Percentiles rank a stretch among this genome's conserved stretches.
phyloP scores from a whole-genome alignment of 2,329 filamentous ascomycete species.

The Clarireedia homoeocarpa region DNA sequence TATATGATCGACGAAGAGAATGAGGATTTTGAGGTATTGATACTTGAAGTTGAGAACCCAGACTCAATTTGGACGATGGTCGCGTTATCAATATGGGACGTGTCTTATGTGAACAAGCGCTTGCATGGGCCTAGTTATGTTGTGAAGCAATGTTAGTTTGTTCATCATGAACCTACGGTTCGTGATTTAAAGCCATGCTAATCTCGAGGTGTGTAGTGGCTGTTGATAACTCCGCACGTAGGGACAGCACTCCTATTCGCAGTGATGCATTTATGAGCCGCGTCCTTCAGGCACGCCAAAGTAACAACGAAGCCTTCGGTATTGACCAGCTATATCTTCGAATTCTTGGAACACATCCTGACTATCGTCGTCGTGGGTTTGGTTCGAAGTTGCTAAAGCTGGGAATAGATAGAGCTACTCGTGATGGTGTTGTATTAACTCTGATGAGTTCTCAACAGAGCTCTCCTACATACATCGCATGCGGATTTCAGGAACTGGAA shows the following conservation, averaged over 20 bases:
- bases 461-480: not conserved
- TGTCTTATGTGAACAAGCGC: not conserved
- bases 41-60: not conserved
- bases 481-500: not conserved
- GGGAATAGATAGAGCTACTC: not conserved
- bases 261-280: not conserved
- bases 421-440: not conserved
- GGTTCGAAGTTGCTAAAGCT: not conserved
- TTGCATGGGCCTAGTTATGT: not conserved
- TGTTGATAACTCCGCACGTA: not conserved
- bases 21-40: not conserved
- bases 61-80: not conserved
- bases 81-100: slow-evolving; percentile 1
- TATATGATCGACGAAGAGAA: not conserved
- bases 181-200: no score
- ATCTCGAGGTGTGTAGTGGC: not conserved
- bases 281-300: not conserved
- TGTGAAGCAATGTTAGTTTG: not conserved
- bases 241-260: not conserved
- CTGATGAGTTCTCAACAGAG: not conserved
- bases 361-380: not conserved
- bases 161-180: not conserved
- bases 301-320: not conserved
- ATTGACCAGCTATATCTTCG: not conserved
- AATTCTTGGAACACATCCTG: not conserved